phyloP scores from a whole-genome alignment of 2,329 filamentous ascomycete species.

The Penicillium polonicum region DNA sequence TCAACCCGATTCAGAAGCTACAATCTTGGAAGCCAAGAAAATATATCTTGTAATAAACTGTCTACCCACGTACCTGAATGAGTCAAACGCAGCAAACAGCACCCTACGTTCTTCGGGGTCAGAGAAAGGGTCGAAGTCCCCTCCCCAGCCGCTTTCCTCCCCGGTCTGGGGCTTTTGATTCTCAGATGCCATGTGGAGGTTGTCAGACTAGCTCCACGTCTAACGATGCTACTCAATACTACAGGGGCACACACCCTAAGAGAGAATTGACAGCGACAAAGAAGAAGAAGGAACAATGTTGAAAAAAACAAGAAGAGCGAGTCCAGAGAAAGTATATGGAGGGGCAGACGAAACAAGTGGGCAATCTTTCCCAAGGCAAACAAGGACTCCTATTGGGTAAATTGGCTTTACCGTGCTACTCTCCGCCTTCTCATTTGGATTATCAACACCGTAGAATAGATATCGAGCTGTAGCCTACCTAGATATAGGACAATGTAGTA shows the following conservation, averaged over 20 bases:
- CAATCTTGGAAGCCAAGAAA: neutral
- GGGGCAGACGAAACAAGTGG: slow-evolving; percentile 9
- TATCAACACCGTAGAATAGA: neutral
- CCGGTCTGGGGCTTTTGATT: slow-evolving; percentile 3
- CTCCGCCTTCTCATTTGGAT: neutral
- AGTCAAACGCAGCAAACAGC: slow-evolving; percentile 79
- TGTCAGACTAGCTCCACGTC: neutral
- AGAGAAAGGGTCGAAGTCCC: slow-evolving; percentile 63
- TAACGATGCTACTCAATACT: neutral
- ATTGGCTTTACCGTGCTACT: neutral
- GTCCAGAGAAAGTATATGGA: slow-evolving; percentile 5
- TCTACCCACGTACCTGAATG: slow-evolving; percentile 69
- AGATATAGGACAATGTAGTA: neutral
- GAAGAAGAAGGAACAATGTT: neutral
- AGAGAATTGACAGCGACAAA: neutral
- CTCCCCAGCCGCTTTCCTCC: slow-evolving; percentile 51
- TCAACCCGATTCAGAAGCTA: neutral
- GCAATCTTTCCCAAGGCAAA: neutral
- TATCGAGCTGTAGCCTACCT: no score
- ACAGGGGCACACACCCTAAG: neutral
- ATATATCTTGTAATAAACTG: neutral
- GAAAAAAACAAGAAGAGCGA: neutral
- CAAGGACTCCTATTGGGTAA: neutral
- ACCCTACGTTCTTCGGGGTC: slow-evolving; percentile 80
- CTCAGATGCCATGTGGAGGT: slow-evolving; percentile 11